Evolutionary conservation across 2,329 filamentous ascomycete species (phyloP), one percentile per base, ranked within the genome.

Genomic region (Eutypa lata): DNA sequence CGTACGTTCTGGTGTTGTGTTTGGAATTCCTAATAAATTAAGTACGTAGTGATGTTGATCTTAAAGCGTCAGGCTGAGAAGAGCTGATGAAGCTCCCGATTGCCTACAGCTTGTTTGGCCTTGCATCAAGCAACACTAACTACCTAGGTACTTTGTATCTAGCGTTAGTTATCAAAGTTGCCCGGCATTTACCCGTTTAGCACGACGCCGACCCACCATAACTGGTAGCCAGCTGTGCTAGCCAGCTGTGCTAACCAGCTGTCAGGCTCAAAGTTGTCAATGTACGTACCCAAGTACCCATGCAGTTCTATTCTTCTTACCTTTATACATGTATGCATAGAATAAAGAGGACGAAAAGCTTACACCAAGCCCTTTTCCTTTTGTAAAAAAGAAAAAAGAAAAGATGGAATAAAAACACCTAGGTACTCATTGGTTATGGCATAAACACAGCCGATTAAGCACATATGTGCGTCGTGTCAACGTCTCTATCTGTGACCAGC

Each of bases 41-140:
- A 31, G 26, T 31, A n/a, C 11, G 16, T 38, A 21, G 18, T 18
- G 38, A 42, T 42, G 38, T 13, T 42, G 11, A 11, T 22, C 38
- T 22, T 11, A 19, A 19, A 42, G 6, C 18, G 38, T 42, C 14
- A 45, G 42, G 42, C 42, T 45, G 22, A 38, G 42, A 45, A 45
- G 42, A 58, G 58, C 58, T 60, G 58, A 60, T 60, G 57, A 56
- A 59, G 59, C 59, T 61, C 55, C 59, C 55, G 59, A 57, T 61
- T 61, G 59, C 59, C 59, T 61, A 48, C 26, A 31, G 26, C 6
- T 10, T 31, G 26, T 14, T 7, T 38, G 35, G 35, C 35, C 35
- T 38, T 38, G 35, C 35, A 14, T 38, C 35, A 38, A 38, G 13
- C 13, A 8, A 14, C 35, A 18, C 13, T 18, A 38, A 16, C 5